phyloP scores from a whole-genome alignment of 306 rosid species.

The Cucurbita pepo region DNA sequence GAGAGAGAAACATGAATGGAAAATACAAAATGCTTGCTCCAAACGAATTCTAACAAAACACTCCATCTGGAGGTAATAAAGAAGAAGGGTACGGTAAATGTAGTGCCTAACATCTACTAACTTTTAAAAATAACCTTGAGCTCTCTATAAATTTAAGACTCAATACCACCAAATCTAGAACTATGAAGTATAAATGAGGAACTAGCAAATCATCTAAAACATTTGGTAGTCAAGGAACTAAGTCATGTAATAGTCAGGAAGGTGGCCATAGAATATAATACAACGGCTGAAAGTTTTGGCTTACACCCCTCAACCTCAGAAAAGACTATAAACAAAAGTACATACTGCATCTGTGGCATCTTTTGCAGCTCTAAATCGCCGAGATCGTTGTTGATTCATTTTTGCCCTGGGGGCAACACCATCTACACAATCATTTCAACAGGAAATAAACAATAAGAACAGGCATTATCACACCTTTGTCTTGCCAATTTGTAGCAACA shows the following conservation, averaged over 20 bases:
- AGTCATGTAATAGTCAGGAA: neutral
- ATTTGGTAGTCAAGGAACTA: neutral
- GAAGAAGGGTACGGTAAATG: neutral
- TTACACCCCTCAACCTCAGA: neutral
- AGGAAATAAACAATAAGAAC: conserved; percentile 9
- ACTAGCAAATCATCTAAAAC: neutral
- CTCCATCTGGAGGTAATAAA: neutral
- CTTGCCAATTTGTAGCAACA: neutral
- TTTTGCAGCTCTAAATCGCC: conserved; percentile 92
- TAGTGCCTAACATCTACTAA: neutral
- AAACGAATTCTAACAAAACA: neutral
- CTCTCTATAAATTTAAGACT: neutral
- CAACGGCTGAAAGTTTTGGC: neutral
- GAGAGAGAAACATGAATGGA: neutral
- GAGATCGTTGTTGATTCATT: conserved; percentile 92
- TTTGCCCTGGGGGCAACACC: conserved; percentile 99
- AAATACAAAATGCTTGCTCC: neutral
- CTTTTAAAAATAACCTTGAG: neutral
- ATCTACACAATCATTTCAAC: conserved; percentile 28
- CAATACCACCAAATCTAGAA: neutral
- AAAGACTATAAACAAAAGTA: conserved; percentile 13
- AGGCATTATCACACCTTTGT: neutral
- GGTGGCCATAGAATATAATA: neutral
- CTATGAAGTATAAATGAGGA: neutral
- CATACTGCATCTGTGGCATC: conserved; percentile 87